A percentile compares a stretch with the other conserved stretches of the same genome.
Conservation (phyloP, 2,329 filamentous ascomycete species). For the Diaporthe capsici region DNA sequence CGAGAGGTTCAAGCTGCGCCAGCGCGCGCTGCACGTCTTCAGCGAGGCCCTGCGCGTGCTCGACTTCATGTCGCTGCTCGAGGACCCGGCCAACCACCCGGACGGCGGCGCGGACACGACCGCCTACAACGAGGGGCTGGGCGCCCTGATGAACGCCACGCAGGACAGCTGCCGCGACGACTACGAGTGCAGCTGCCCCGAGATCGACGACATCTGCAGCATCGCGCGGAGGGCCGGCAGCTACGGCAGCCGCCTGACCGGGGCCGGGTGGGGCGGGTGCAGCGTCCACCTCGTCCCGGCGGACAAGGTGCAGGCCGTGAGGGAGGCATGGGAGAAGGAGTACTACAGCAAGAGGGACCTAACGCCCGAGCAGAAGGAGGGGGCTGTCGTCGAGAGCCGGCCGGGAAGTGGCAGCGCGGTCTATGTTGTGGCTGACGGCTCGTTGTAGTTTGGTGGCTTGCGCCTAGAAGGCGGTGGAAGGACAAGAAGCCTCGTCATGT, state of each 20-base stretch:
- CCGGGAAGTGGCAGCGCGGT: slow-evolving; percentile 81
- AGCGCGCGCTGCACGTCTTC: slow-evolving; percentile 92
- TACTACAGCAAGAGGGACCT: slow-evolving; percentile 82
- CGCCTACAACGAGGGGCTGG: slow-evolving; percentile 77
- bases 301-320: slow-evolving; percentile 84
- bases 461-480: background rate
- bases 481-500: background rate
- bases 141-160: slow-evolving; percentile 88
- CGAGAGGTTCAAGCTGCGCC: slow-evolving; percentile 87
- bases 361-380: slow-evolving; percentile 79
- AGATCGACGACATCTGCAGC: slow-evolving; percentile 89
- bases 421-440: slow-evolving; percentile 56
- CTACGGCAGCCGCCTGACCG: slow-evolving; percentile 88
- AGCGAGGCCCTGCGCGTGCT: slow-evolving; percentile 89
- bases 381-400: slow-evolving; percentile 89
- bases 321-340: slow-evolving; percentile 80
- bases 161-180: slow-evolving; percentile 88
- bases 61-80: slow-evolving; percentile 84
- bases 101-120: slow-evolving; percentile 66
- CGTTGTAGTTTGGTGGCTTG: slow-evolving; percentile 6
- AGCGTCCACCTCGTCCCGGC: slow-evolving; percentile 92
- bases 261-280: slow-evolving; percentile 97
- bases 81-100: slow-evolving; percentile 59
- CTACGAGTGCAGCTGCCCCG: slow-evolving; percentile 93
- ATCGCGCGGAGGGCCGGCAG: slow-evolving; percentile 84